phyloP scores from a whole-genome alignment of 441 rosid genomes.

The Biscutella laevigata region DNA sequence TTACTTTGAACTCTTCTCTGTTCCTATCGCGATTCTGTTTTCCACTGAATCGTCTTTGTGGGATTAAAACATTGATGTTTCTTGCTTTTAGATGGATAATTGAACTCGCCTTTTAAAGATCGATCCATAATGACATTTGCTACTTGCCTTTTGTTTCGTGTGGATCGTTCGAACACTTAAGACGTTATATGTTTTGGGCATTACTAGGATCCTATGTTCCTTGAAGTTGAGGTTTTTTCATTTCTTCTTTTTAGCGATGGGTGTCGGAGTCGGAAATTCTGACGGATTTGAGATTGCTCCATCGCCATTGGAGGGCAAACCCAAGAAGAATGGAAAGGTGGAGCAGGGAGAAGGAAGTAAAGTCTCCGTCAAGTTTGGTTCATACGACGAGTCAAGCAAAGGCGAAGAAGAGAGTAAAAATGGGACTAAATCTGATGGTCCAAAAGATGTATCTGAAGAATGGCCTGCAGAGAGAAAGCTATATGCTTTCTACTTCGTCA shows the following conservation, averaged over 20 bases:
- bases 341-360: constrained; percentile 19
- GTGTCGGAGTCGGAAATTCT: constrained; percentile 25
- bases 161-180: no score
- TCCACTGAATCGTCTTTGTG: no score
- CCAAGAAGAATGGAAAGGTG: constrained; percentile 22
- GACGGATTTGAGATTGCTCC: constrained; percentile 32
- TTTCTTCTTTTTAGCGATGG: constrained; percentile 16
- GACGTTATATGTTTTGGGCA: no score
- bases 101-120: no score
- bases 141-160: no score
- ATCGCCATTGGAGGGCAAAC: constrained; percentile 23
- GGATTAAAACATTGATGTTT: no score
- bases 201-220: constrained; percentile 23
- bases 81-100: no score
- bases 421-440: constrained; percentile 18
- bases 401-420: constrained; percentile 14
- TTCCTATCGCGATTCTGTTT: no score
- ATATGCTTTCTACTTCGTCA: constrained; percentile 48
- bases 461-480: constrained; percentile 29
- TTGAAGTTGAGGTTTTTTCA: no score
- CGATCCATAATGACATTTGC: no score
- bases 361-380: constrained; percentile 25
- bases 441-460: constrained; percentile 26
- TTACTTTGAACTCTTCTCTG: no score
- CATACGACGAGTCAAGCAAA: constrained; percentile 24